Evolutionary conservation across 768 basidiomycete genomes (phyloP).

Genomic region (Kwoniella dendrophila): DNA sequence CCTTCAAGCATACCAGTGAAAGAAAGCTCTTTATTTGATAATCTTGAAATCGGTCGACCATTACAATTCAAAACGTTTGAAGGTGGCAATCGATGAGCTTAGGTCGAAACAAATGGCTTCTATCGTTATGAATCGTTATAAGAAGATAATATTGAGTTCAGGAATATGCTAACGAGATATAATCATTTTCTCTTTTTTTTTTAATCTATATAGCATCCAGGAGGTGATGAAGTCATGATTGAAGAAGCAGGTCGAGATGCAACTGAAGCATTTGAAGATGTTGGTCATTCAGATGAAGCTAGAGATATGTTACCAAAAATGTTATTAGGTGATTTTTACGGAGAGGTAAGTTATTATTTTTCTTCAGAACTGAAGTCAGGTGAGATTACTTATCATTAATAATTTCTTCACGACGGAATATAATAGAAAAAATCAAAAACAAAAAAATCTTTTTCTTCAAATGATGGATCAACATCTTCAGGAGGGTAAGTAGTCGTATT

Average conservation of each 20-base stretch:
- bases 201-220: conserved; percentile 70
- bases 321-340: conserved; percentile 79
- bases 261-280: conserved; percentile 98
- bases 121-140: too few relatives aligned
- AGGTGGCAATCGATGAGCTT: not conserved
- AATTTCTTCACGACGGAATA: too few relatives aligned
- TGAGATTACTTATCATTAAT: not conserved
- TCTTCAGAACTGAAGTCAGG: not conserved
- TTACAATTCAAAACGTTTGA: not conserved
- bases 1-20: too few relatives aligned
- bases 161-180: too few relatives aligned
- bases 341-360: conserved; percentile 59
- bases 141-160: too few relatives aligned
- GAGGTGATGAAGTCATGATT: conserved; percentile 96
- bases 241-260: conserved; percentile 90
- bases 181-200: conserved; percentile 10
- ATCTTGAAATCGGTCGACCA: conserved; percentile 1
- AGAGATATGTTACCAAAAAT: conserved; percentile 77
- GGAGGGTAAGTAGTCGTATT: conserved; percentile 20
- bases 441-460: conserved; percentile 26
- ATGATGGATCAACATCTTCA: conserved; percentile 20
- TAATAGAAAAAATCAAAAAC: conserved; percentile 56
- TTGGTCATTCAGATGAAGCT: conserved; percentile 98
- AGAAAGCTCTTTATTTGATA: too few relatives aligned
- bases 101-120: not conserved